Evolutionary conservation across 192 early-diverging fungal genomes (phyloP).

Genomic region (Coemansia sp.): DNA sequence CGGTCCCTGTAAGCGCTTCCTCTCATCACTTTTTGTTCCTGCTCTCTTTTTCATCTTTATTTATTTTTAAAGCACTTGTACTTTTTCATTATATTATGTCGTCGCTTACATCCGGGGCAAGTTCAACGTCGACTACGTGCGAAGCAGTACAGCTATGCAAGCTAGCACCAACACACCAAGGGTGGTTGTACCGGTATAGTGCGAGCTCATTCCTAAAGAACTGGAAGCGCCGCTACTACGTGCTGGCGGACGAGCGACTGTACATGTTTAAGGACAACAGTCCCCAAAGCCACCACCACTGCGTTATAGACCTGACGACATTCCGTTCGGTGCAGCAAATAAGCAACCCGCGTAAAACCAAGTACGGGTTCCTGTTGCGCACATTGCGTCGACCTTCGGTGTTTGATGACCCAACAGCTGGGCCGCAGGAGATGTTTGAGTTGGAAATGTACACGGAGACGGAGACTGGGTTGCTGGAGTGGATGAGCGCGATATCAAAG

Average conservation of each 20-base stretch:
- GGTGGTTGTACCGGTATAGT: conserved; percentile 51
- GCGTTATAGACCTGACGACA: conserved; percentile 35
- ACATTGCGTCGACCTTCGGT: conserved; percentile 42
- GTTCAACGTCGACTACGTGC: conserved; percentile 30
- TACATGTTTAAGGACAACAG: conserved; percentile 45
- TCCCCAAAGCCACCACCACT: conserved; percentile 15
- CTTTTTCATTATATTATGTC: conserved; percentile 16
- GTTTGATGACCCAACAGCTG: conserved; percentile 29
- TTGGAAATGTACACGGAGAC: conserved; percentile 46
- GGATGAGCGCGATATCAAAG: conserved; percentile 44
- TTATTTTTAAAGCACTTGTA: background rate
- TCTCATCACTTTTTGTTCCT: background rate
- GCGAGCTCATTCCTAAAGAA: conserved; percentile 28
- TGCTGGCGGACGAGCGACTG: conserved; percentile 46
- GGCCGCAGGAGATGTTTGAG: conserved; percentile 37
- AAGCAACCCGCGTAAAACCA: conserved; percentile 42
- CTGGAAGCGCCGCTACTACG: conserved; percentile 49
- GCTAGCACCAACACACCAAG: conserved; percentile 32
- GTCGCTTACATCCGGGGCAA: conserved; percentile 27
- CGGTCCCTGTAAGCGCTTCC: background rate
- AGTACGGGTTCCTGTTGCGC: conserved; percentile 37
- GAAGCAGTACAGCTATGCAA: conserved; percentile 35
- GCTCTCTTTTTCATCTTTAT: background rate
- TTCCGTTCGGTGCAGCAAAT: conserved; percentile 47
- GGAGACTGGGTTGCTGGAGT: conserved; percentile 30